Percentiles rank a stretch among this genome's conserved stretches.
These are phyloP conservation scores for Artemisia annua DNA, from an alignment of 129 eudicot genomes.

Conservation along the genomic window DNA sequence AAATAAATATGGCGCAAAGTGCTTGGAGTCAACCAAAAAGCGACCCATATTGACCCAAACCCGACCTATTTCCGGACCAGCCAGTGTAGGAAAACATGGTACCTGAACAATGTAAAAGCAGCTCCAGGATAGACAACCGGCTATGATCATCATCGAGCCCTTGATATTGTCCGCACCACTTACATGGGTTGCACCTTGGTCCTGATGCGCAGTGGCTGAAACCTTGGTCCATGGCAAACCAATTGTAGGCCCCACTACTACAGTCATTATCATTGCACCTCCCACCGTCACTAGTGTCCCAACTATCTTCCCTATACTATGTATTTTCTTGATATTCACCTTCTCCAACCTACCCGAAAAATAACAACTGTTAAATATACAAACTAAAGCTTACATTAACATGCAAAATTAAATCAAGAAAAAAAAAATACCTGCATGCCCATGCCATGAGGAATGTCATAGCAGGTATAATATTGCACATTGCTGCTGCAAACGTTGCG, in stretches of 20 bases:
- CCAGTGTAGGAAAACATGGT: neutral
- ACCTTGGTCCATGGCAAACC: constrained; percentile 54
- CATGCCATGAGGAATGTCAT: constrained; percentile 64
- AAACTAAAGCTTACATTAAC: neutral
- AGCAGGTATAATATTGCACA: constrained; percentile 74
- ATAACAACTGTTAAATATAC: constrained; percentile 3
- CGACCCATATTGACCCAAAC: neutral
- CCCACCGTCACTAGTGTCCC: constrained; percentile 70
- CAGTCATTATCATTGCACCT: constrained; percentile 81
- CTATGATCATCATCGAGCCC: constrained; percentile 42
- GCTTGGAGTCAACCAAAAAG: neutral
- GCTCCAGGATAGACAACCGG: constrained; percentile 36
- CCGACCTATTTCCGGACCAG: too few species aligned
- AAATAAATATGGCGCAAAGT: neutral
- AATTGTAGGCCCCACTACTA: constrained; percentile 56
- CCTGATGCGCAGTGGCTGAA: constrained; percentile 12
- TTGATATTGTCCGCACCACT: constrained; percentile 35
- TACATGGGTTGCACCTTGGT: constrained; percentile 24
- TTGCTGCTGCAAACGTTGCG: constrained; percentile 61
- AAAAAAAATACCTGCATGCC: constrained; percentile 42
- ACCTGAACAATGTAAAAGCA: constrained; percentile 47
- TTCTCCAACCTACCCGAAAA: constrained; percentile 51
- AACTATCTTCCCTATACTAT: constrained; percentile 61
- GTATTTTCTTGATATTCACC: constrained; percentile 51
- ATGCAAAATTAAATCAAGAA: neutral